phyloP scores from a whole-genome alignment of 2,329 filamentous ascomycete genomes.

The Gremmenia infestans region DNA sequence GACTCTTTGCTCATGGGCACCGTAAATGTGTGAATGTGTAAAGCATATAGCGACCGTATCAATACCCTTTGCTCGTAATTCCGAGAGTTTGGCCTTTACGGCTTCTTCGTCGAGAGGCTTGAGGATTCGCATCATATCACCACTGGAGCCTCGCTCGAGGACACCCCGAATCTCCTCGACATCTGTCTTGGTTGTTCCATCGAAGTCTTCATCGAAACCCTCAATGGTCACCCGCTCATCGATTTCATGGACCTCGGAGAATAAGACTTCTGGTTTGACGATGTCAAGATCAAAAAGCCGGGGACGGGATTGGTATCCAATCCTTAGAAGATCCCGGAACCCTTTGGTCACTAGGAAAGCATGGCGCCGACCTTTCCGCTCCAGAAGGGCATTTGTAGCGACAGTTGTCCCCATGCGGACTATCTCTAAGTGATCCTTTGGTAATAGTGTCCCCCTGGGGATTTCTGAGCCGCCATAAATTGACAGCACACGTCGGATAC shows the following conservation, averaged over 20 bases:
- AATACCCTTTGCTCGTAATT: too few species aligned
- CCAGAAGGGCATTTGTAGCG: constrained; percentile 67
- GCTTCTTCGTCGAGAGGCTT: too few species aligned
- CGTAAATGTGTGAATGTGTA: too few species aligned
- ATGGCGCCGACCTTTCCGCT: constrained; percentile 59
- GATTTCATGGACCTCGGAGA: constrained; percentile 62
- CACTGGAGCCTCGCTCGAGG: constrained; percentile 46
- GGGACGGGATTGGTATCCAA: constrained; percentile 67
- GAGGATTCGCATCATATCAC: too few species aligned
- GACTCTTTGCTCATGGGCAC: constrained; percentile 34
- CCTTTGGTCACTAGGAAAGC: constrained; percentile 53
- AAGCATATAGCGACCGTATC: too few species aligned
- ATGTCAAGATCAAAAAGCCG: constrained; percentile 68
- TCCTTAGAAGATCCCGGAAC: constrained; percentile 63
- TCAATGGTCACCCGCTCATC: constrained; percentile 68
- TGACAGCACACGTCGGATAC: too few species aligned
- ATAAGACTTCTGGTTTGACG: constrained; percentile 60
- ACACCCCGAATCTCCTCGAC: constrained; percentile 60
- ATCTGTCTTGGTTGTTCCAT: constrained; percentile 40
- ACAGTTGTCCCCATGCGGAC: constrained; percentile 71
- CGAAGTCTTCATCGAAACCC: constrained; percentile 52
- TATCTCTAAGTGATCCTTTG: constrained; percentile 39
- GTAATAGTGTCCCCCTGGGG: constrained; percentile 46
- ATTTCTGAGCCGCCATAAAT: constrained; percentile 45
- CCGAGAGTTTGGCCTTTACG: too few species aligned